phyloP scores from a whole-genome alignment of 108 stramenopile genomes.

The Cyclotella kingstonii region DNA sequence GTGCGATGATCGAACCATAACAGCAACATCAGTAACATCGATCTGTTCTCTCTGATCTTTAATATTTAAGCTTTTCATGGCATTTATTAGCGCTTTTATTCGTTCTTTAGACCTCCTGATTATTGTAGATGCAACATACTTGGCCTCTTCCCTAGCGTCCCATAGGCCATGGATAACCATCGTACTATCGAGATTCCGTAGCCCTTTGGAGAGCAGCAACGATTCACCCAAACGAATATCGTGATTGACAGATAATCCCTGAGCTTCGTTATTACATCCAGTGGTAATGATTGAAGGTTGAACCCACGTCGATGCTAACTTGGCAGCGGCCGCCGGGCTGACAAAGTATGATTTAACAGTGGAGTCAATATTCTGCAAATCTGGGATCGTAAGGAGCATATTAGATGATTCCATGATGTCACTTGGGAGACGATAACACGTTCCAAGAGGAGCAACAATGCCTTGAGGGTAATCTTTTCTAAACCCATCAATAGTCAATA shows the following conservation, averaged over 20 bases:
- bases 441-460: conserved; percentile 45
- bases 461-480: conserved; percentile 59
- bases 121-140: conserved; percentile 52
- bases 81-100: conserved; percentile 25
- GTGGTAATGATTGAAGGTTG: not conserved
- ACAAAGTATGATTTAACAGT: conserved; percentile 17
- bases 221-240: conserved; percentile 33
- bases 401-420: conserved; percentile 48
- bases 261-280: not conserved
- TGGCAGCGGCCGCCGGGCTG: conserved; percentile 44
- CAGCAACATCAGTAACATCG: conserved; percentile 52
- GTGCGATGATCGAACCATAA: conserved; percentile 50
- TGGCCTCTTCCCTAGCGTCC: conserved; percentile 57
- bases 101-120: conserved; percentile 44
- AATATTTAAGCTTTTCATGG: conserved; percentile 14
- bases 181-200: conserved; percentile 38
- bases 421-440: conserved; percentile 51
- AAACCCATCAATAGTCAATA: conserved; percentile 52
- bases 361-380: not conserved
- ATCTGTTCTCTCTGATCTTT: conserved; percentile 10
- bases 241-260: not conserved
- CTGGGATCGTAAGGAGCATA: conserved; percentile 33
- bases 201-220: conserved; percentile 37
- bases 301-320: conserved; percentile 22
- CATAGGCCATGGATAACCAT: conserved; percentile 53